Conservation (phyloP, 208 protist species). For the Leishmania martiniquensis region DNA sequence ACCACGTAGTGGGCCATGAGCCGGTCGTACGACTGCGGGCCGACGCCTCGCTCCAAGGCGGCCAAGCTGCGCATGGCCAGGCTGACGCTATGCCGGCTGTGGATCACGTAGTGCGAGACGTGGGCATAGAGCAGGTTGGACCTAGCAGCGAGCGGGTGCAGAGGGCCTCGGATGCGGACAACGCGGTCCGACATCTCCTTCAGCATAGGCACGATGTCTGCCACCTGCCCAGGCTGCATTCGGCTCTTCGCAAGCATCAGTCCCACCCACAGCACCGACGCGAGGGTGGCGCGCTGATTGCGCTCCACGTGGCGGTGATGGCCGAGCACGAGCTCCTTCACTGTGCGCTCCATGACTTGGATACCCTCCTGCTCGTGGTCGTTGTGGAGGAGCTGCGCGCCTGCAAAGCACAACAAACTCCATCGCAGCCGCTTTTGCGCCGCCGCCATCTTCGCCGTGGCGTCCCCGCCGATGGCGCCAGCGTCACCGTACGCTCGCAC, state of each 20-base stretch:
- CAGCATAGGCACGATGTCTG: slow-evolving; percentile 37
- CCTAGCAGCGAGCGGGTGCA: slow-evolving; percentile 49
- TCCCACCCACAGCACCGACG: slow-evolving; percentile 44
- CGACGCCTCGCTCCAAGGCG: slow-evolving; percentile 33
- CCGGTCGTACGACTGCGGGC: slow-evolving; percentile 34
- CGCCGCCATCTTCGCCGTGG: slow-evolving; percentile 13
- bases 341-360: slow-evolving; percentile 37
- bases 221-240: slow-evolving; percentile 30
- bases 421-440: slow-evolving; percentile 50
- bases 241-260: slow-evolving; percentile 40
- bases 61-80: slow-evolving; percentile 36
- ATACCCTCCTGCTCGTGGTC: slow-evolving; percentile 37
- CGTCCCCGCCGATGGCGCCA: not conserved
- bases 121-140: slow-evolving; percentile 46
- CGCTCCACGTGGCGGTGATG: slow-evolving; percentile 46
- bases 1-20: slow-evolving; percentile 34
- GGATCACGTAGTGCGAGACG: slow-evolving; percentile 15
- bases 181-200: slow-evolving; percentile 40
- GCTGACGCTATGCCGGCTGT: slow-evolving; percentile 36
- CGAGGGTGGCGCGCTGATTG: slow-evolving; percentile 38
- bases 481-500: not conserved
- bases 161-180: slow-evolving; percentile 37
- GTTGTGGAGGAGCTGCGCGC: slow-evolving; percentile 38
- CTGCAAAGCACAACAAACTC: slow-evolving; percentile 51
- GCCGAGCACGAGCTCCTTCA: slow-evolving; percentile 56